Conservation (phyloP, 495 filamentous ascomycete genomes). For the Sabuloglossum arenarium region DNA sequence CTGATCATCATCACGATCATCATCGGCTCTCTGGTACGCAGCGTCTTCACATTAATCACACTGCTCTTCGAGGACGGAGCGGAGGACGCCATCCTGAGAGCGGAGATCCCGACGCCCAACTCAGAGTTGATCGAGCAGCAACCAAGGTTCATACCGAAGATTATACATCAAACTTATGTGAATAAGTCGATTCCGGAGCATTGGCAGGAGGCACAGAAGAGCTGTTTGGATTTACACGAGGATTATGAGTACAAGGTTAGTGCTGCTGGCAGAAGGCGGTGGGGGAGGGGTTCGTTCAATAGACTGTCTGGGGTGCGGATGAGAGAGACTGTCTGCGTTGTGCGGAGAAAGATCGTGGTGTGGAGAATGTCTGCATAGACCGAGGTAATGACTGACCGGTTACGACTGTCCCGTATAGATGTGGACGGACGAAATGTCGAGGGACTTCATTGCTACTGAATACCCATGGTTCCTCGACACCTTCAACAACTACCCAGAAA, state of each 20-base stretch:
- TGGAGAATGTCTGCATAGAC: not conserved
- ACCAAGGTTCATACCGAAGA: conserved; percentile 61
- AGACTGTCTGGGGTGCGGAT: not conserved
- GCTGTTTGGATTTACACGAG: conserved; percentile 52
- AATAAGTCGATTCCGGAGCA: conserved; percentile 54
- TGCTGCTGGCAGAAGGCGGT: conserved; percentile 5
- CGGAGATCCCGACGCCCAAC: conserved; percentile 43
- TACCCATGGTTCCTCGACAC: conserved; percentile 79
- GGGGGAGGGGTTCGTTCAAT: no score
- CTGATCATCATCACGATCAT: conserved; percentile 37
- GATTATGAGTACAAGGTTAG: conserved; percentile 69
- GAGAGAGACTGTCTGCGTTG: not conserved
- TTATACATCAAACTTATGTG: conserved; percentile 76
- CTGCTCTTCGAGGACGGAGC: conserved; percentile 47
- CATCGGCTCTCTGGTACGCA: conserved; percentile 35
- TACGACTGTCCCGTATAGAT: conserved; percentile 26
- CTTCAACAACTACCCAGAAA: conserved; percentile 59
- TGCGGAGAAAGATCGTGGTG: not conserved
- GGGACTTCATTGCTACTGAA: conserved; percentile 19
- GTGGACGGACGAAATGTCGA: conserved; percentile 52
- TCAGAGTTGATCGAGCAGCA: conserved; percentile 27
- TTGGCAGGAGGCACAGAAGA: conserved; percentile 53
- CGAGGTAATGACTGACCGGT: not conserved
- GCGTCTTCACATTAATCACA: conserved; percentile 40
- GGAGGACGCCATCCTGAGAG: conserved; percentile 38